Base-by-base conservation (phyloP, 2,329 filamentous ascomycete species). In the Botrytis pseudocinerea region DNA sequence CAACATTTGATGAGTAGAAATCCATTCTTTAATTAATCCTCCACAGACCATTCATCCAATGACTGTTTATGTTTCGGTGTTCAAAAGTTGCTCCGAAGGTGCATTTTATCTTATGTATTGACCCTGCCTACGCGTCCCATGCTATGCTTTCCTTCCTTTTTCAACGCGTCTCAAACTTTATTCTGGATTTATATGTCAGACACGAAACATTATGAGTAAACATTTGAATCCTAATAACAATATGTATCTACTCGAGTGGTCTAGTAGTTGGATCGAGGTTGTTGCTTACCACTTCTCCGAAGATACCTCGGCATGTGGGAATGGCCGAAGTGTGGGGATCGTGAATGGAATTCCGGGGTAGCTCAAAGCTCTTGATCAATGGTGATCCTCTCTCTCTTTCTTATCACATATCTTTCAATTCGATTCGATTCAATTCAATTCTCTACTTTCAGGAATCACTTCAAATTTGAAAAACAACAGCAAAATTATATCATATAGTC, bases 321-420 rank as follows among this genome's bases (percentile, higher is more conserved):
- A 28, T 35, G 64, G 40, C 63, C 63, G 51, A 72, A 69, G 16
- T 69, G 70, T 72, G 70, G 70, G 42, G 63, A 69, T 69, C 20
- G 68, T 25, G n/a, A 46, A 61, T 44, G 38, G 28, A 68, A 72
- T 60, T 66, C 70, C 35, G 70, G 70, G 70, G 70, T 72, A 72
- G 54, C 42, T 72, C 20, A 68, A 63, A 69, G 48, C 25, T 69
- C 48, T 42, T 1, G 91, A 20, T 82, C 28, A 16, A n/a, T 62
- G 40, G 48, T 68, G 25, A 38, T 46, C 38, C 46, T 65, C n/a
- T 65, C 28, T 46, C 48, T 38, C 25, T 51, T 10, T n/a, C 63
- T 66, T n/a, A 63, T 60, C 46, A 20, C n/a, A 42, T 57, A 22
- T 42, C 14, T 44, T 63, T 44, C 44, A 54, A 73, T 40, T 35